Conservation (phyloP, 176 grass and related monocot species). For the Dactylis glomerata region DNA sequence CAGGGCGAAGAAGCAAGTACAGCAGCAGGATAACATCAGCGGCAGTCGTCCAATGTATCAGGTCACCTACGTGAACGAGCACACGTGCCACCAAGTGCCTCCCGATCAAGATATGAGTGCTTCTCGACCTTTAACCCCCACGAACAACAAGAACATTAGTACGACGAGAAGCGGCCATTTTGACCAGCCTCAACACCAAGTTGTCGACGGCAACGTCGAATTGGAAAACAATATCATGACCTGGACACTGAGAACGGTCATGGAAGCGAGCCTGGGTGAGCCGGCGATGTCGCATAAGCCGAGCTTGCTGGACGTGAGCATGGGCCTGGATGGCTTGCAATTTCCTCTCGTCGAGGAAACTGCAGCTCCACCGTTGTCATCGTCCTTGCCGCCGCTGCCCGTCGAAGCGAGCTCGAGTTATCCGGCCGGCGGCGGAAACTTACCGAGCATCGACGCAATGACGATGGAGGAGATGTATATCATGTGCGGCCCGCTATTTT, state of each 20-base stretch:
- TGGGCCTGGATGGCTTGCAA: too few relatives aligned
- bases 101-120: not conserved
- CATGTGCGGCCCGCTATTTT: not conserved
- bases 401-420: not conserved
- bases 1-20: slow-evolving; percentile 46
- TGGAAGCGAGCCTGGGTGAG: not conserved
- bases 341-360: not conserved
- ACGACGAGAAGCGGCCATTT: not conserved
- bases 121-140: not conserved
- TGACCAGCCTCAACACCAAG: not conserved
- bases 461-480: not conserved
- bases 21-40: slow-evolving; percentile 16
- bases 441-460: not conserved
- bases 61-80: slow-evolving; percentile 49
- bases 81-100: slow-evolving; percentile 28
- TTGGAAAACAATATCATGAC: not conserved
- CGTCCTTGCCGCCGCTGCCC: not conserved
- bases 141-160: not conserved
- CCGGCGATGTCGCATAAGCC: too few relatives aligned
- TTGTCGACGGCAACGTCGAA: not conserved
- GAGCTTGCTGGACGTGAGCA: too few relatives aligned
- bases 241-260: not conserved
- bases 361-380: not conserved
- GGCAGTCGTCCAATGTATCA: slow-evolving; percentile 2
- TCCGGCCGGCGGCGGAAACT: not conserved